Percentiles rank a stretch among this genome's conserved stretches.
These are phyloP conservation scores for Diaporthe ilicicola DNA, from an alignment of 2,329 filamentous ascomycete genomes.

Conservation along the genomic window DNA sequence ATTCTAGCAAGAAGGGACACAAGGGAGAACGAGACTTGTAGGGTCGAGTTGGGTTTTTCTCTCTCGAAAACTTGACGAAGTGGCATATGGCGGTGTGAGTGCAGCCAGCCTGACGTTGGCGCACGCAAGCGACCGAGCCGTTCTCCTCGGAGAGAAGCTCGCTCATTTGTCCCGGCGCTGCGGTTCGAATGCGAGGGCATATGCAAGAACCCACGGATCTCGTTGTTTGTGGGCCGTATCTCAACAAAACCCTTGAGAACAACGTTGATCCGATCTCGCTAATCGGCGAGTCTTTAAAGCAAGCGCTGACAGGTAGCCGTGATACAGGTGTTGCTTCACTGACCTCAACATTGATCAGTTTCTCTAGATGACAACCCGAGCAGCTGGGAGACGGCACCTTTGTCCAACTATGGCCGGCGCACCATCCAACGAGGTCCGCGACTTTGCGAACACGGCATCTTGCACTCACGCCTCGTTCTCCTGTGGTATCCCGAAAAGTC, in stretches of 20 bases:
- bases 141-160: slow-evolving; percentile 1
- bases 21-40: background rate
- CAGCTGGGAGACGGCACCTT: slow-evolving; percentile 1
- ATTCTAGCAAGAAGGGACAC: background rate
- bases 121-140: slow-evolving; percentile 39
- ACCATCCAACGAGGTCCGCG: background rate
- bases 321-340: background rate
- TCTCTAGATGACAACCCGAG: background rate
- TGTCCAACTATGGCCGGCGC: background rate
- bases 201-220: slow-evolving; percentile 26
- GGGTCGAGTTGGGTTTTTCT: background rate
- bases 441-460: slow-evolving; percentile 10
- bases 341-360: background rate
- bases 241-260: slow-evolving; percentile 25
- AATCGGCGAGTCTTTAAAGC: slow-evolving; percentile 12
- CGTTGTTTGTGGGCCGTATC: slow-evolving; percentile 22
- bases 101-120: slow-evolving; percentile 41
- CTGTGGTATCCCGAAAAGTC: background rate
- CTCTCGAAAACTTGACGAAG: background rate
- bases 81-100: slow-evolving; percentile 40
- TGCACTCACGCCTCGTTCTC: slow-evolving; percentile 1
- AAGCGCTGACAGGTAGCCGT: background rate
- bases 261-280: slow-evolving; percentile 22
- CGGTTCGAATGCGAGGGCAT: slow-evolving; percentile 26
- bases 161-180: slow-evolving; percentile 25